phyloP scores from a whole-genome alignment of 1,284 basidiomycete species.

The Pseudozyma flocculosa region DNA sequence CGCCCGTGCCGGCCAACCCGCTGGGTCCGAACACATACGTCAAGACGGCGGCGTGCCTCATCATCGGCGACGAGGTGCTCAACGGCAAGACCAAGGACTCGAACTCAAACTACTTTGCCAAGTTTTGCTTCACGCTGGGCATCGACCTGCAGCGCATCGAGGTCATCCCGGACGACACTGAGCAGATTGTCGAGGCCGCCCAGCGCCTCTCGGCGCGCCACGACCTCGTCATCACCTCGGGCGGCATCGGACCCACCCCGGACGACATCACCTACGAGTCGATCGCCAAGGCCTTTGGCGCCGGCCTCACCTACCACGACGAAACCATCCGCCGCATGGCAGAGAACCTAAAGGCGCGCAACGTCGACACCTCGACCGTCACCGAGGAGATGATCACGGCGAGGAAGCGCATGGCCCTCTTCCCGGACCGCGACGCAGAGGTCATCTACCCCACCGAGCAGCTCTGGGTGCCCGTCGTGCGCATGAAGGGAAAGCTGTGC shows the following conservation, averaged over 20 bases:
- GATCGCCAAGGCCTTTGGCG: constrained; percentile 77
- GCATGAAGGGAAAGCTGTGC: constrained; percentile 78
- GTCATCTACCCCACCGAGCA: constrained; percentile 45
- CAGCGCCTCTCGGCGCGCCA: constrained; percentile 67
- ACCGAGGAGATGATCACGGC: constrained; percentile 63
- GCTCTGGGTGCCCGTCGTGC: constrained; percentile 81
- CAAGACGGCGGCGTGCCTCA: constrained; percentile 45
- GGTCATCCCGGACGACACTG: constrained; percentile 85
- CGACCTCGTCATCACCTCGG: constrained; percentile 41
- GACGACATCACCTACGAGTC: constrained; percentile 77
- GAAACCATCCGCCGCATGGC: constrained; percentile 80
- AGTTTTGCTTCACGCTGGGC: constrained; percentile 53
- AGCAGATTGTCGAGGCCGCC: constrained; percentile 84
- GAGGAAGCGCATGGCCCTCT: constrained; percentile 51
- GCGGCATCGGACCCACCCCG: constrained; percentile 53
- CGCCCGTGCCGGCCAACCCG: constrained; percentile 35
- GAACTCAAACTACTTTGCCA: constrained; percentile 67
- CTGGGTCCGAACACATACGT: constrained; percentile 35
- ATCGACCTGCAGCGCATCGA: constrained; percentile 66
- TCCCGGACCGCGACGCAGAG: constrained; percentile 38
- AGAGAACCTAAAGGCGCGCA: constrained; percentile 66
- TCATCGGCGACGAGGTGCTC: constrained; percentile 68
- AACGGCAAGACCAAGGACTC: constrained; percentile 74
- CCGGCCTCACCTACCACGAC: constrained; percentile 68
- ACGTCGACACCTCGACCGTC: constrained; percentile 66